Base-by-base conservation (phyloP, 2,329 filamentous ascomycete genomes). In the Neoscytalidium dimidiatum region DNA sequence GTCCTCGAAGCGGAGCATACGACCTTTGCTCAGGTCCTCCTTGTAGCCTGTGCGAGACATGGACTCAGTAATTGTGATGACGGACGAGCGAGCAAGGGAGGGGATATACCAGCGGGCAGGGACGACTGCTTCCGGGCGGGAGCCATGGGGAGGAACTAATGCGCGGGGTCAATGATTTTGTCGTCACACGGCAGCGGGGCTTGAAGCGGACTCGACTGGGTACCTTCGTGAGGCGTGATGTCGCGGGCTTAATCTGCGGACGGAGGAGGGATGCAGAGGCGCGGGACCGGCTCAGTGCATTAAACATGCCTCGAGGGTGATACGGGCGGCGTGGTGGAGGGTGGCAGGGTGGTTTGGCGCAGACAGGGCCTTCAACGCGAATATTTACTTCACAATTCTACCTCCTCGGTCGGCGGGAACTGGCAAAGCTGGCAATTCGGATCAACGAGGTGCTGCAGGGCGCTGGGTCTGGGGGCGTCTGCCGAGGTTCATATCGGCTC, bases 1-100 rank as follows among this genome's bases (percentile, higher is more conserved):
- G 41, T 94, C 91, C 77, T 96, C 91, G 78, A 91, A 96, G 71
- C 92, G 87, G 71, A 95, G 84, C 90, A 92, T 95, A 52, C 87
- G 83, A 62, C 91, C 91, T 77, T 92, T 94, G 72, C 88, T 88
- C 72, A 85, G 84, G 78, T 95, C 91, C 80, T 95, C 92, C 73
- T 84, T 87, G 81, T 95, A 94, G 71, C 89, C 91, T 92, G 72
- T 57, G 58, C 14, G 29, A 28, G 64, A 33, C 31, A 35, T 43
- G 48, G 19, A 38, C 64, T 66, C 51, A 64, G 46, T 17, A 35
- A 44, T 26, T 61, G 29, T 19, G 53, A 26, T n/a, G 35, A n/a
- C 6, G 68, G 64, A 63, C 69, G 70, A 66, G 67, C 70, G 64
- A 67, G 49, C 69, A 46, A 56, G 46, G 58, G 31, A 58, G 53